Percentiles rank a stretch among this genome's conserved stretches.
Evolutionary conservation across 2,329 filamentous ascomycete species (phyloP).

Genomic region (Fusarium gaditjirri): DNA sequence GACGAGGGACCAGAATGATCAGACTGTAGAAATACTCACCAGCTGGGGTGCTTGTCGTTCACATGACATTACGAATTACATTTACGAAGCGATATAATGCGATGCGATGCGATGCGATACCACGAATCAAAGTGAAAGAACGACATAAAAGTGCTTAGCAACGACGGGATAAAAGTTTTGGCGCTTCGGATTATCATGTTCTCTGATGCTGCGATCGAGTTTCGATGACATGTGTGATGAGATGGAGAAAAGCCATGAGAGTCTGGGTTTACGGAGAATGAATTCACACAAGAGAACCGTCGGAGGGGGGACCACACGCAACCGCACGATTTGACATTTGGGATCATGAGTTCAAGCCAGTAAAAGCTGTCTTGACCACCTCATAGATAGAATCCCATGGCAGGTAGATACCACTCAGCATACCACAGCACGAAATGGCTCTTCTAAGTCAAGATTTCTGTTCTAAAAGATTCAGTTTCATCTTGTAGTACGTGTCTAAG

Average conservation of each 20-base stretch:
- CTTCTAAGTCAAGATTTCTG: not conserved
- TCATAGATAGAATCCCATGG: conserved; percentile 18
- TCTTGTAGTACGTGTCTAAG: conserved; percentile 43
- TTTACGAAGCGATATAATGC: conserved; percentile 42
- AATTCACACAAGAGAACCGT: not conserved
- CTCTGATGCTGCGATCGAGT: conserved; percentile 10
- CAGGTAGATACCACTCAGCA: conserved; percentile 9
- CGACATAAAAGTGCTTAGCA: not conserved
- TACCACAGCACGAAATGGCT: not conserved
- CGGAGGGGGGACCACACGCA: too few relatives aligned
- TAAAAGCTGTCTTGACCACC: not conserved
- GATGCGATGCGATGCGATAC: conserved; percentile 26
- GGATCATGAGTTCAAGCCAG: conserved; percentile 4
- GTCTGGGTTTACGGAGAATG: not conserved
- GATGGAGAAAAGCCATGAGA: not conserved
- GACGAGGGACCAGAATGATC: conserved; percentile 44
- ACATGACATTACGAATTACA: conserved; percentile 33
- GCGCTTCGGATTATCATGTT: conserved; percentile 2
- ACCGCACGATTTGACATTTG: not conserved
- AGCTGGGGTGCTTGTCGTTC: conserved; percentile 8
- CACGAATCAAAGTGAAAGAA: conserved; percentile 8
- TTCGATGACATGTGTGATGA: not conserved
- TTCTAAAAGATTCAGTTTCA: conserved; percentile 44
- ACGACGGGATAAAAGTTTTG: conserved; percentile 10
- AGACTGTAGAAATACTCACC: not conserved